A percentile compares a stretch with the other conserved stretches of the same genome.
phyloP scores from a whole-genome alignment of 2,329 filamentous ascomycete genomes.

The Talaromyces sp. region DNA sequence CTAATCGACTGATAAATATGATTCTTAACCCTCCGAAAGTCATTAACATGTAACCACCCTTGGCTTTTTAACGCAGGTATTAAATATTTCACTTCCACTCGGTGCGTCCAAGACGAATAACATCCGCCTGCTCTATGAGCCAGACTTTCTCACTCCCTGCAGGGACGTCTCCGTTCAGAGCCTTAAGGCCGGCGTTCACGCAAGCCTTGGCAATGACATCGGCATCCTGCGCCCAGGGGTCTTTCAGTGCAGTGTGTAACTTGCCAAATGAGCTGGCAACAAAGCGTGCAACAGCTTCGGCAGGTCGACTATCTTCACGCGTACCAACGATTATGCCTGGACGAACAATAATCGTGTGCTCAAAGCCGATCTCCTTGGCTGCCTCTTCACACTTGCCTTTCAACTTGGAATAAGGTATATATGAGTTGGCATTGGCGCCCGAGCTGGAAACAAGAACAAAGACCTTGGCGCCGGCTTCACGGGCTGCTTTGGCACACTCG shows the following conservation, averaged over 20 bases:
- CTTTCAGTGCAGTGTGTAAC: slow-evolving; percentile 50
- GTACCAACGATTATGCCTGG: slow-evolving; percentile 72
- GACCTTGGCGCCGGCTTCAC: slow-evolving; percentile 62
- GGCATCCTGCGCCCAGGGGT: slow-evolving; percentile 67
- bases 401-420: slow-evolving; percentile 59
- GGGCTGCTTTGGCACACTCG: slow-evolving; percentile 68
- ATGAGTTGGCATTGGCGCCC: slow-evolving; percentile 47
- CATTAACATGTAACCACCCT: not conserved
- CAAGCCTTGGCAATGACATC: slow-evolving; percentile 56
- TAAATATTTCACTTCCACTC: slow-evolving; percentile 16
- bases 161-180: slow-evolving; percentile 34
- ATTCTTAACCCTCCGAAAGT: not conserved
- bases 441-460: slow-evolving; percentile 70
- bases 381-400: slow-evolving; percentile 82
- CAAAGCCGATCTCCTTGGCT: slow-evolving; percentile 66
- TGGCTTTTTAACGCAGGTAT: not conserved
- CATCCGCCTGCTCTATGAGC: slow-evolving; percentile 31
- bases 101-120: slow-evolving; percentile 25
- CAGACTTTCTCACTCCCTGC: slow-evolving; percentile 36
- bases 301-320: slow-evolving; percentile 55
- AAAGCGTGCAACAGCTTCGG: slow-evolving; percentile 52
- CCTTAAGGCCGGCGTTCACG: slow-evolving; percentile 33
- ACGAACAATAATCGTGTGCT: slow-evolving; percentile 66
- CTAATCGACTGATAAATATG: not conserved
- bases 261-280: slow-evolving; percentile 52